Percentiles rank a stretch among this genome's conserved stretches.
Conservation (phyloP, 805 yeast genomes). For the Candida takata region DNA sequence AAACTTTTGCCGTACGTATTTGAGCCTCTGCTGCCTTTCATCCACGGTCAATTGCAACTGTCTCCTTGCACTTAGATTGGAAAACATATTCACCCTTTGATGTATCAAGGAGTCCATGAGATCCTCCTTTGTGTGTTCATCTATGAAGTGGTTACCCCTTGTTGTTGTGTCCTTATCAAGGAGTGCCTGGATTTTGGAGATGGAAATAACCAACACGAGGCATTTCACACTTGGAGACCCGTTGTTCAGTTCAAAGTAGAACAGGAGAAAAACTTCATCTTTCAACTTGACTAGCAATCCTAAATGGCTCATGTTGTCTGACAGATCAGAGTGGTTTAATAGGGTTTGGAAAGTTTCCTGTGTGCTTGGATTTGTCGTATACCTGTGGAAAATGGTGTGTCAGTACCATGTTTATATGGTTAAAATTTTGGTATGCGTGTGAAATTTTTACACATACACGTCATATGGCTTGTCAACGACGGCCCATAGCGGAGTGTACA, state of each 20-base stretch:
- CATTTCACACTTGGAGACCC: constrained; percentile 13
- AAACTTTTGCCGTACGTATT: constrained; percentile 14
- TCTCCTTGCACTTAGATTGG: constrained; percentile 14
- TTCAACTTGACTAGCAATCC: constrained; percentile 12
- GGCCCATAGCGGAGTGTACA: constrained; percentile 21
- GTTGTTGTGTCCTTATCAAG: constrained; percentile 1
- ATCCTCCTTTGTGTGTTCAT: constrained; percentile 20
- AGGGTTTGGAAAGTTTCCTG: constrained; percentile 10
- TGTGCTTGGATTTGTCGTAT: constrained; percentile 13
- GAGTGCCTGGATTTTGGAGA: constrained; percentile 7
- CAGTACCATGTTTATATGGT: no score
- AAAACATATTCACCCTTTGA: constrained; percentile 10
- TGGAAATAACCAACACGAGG: constrained; percentile 13
- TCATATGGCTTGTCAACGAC: constrained; percentile 23
- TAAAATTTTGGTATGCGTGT: no score
- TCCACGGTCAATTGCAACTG: constrained; percentile 14
- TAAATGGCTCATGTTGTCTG: constrained; percentile 6
- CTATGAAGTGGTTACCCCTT: constrained; percentile 13
- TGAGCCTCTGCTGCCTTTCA: constrained; percentile 13
- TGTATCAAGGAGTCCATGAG: constrained; percentile 19
- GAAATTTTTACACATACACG: no score
- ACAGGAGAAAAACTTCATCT: constrained; percentile 12
- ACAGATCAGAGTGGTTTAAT: constrained; percentile 12
- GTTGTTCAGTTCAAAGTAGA: constrained; percentile 14
- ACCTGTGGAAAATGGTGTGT: no score